Base-by-base conservation (phyloP, 2,329 filamentous ascomycete genomes). In the Cucurbitaria berberidis region DNA sequence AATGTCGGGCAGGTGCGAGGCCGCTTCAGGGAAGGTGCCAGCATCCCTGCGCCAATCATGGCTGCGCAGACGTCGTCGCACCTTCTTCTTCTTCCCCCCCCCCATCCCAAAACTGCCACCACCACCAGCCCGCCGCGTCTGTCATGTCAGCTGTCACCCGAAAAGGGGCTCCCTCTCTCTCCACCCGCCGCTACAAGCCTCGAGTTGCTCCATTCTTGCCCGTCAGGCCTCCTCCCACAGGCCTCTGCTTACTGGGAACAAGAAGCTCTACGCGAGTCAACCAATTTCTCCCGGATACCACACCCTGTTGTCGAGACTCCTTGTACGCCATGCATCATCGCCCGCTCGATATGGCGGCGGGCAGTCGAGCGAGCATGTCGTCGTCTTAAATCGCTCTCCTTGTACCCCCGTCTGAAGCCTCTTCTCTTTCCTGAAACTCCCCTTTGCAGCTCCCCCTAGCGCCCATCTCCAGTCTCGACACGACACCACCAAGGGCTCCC, bases 11-110 rank as follows among this genome's bases (percentile, higher is more conserved):
- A 60, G 60, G 59, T 59, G 52, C 62, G 50, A 57, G 48, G 52
- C 60, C 53, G 39, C 39, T 58, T 60, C 48, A 39, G 58, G 64
- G 27, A 57, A 63, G 58, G 64, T 38, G 59, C 54, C n/a, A 41
- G 16, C 30, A 70, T 59, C 68, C 70, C 65, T 68, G 65, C 49
- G 69, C 64, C 63, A 67, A 72, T 73, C 69, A 69, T 45, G 42
- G 49, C 10, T 36, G 30, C 51, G 43, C 29, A 40, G 53, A 38
- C 60, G 46, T 57, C 55, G 59, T 69, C 59, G 56, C 59, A 66
- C 66, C 54, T 69, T 64, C n/a, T n/a, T n/a, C n/a, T n/a, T n/a
- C n/a, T n/a, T n/a, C n/a, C n/a, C n/a, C n/a, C n/a, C n/a, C n/a
- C n/a, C n/a, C n/a, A n/a, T n/a, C 50, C 62, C 57, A 53, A 62